A percentile compares a stretch with the other conserved stretches of the same genome.
These are phyloP conservation scores for Exophiala bonariae DNA, from an alignment of 2,329 filamentous ascomycete species.

Conservation along the genomic window DNA sequence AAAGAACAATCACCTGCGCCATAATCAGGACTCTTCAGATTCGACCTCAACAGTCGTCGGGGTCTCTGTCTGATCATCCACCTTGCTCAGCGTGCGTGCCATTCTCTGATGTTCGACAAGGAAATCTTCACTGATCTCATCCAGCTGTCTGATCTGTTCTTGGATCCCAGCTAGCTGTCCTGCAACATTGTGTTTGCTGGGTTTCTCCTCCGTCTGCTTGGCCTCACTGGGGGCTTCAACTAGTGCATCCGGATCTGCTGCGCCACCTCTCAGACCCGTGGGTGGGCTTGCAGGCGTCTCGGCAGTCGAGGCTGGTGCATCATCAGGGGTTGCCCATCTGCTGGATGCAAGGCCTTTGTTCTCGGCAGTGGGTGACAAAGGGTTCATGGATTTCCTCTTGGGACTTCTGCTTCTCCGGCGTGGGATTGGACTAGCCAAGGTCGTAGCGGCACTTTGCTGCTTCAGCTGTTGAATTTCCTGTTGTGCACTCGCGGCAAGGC, in stretches of 20 bases:
- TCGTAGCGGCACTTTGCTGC: constrained; percentile 8
- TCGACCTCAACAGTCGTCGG: background rate
- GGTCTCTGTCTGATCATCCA: constrained; percentile 14
- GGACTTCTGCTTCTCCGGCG: constrained; percentile 18
- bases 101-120: constrained; percentile 39
- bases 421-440: constrained; percentile 18
- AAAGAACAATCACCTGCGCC: too few species aligned
- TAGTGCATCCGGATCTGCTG: constrained; percentile 36
- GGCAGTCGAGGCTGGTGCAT: constrained; percentile 1
- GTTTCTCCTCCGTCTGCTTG: background rate
- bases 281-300: background rate
- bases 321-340: constrained; percentile 38
- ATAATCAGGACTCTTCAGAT: too few species aligned
- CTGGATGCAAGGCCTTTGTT: constrained; percentile 35
- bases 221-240: constrained; percentile 24
- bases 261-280: constrained; percentile 27
- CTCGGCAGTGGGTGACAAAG: constrained; percentile 27
- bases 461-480: constrained; percentile 18
- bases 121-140: constrained; percentile 44
- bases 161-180: constrained; percentile 46
- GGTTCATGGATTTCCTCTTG: constrained; percentile 21
- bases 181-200: constrained; percentile 27
- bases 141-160: constrained; percentile 26
- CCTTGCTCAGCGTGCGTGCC: constrained; percentile 21
- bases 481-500: constrained; percentile 13